Conservation (phyloP, 2,329 filamentous ascomycete species). For the Colletotrichum liriopes region DNA sequence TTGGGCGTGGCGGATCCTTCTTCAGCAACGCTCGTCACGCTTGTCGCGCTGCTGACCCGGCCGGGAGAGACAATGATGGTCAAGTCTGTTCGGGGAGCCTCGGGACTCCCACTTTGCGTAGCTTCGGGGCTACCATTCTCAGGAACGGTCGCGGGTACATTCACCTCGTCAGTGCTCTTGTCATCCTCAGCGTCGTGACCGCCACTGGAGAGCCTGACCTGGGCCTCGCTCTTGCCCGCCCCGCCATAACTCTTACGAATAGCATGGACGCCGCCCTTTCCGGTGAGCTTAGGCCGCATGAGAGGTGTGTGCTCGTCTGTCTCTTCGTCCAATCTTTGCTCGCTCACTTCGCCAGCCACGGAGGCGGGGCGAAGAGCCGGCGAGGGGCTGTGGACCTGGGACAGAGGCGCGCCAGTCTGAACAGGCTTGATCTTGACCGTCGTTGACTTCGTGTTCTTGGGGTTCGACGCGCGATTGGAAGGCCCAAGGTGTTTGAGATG, state of each 20-base stretch:
- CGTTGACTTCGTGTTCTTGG: conserved; percentile 73
- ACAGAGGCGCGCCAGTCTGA: conserved; percentile 57
- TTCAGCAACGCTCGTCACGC: conserved; percentile 28
- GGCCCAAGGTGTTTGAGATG: conserved; percentile 77
- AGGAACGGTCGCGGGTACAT: conserved; percentile 26
- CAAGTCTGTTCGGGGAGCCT: conserved; percentile 29
- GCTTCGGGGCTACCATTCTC: conserved; percentile 23
- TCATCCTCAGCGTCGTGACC: conserved; percentile 14
- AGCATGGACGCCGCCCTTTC: conserved; percentile 45
- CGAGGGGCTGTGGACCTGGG: conserved; percentile 34
- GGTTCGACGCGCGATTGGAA: conserved; percentile 77
- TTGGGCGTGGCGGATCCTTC: conserved; percentile 36
- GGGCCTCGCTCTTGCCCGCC: conserved; percentile 40
- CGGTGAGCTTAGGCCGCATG: conserved; percentile 45
- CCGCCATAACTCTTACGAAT: conserved; percentile 44
- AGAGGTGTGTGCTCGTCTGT: conserved; percentile 42
- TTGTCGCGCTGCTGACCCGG: conserved; percentile 33
- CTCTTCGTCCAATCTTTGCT: conserved; percentile 33
- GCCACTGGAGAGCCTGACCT: conserved; percentile 37
- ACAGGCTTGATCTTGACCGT: conserved; percentile 80
- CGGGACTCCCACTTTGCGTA: conserved; percentile 17
- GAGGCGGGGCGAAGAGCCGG: conserved; percentile 45
- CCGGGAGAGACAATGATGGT: conserved; percentile 38
- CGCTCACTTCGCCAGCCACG: conserved; percentile 42
- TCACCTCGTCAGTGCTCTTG: conserved; percentile 8